Evolutionary conservation across 2,329 filamentous ascomycete species (phyloP).

Genomic region (Aphanoascus verrucosus): DNA sequence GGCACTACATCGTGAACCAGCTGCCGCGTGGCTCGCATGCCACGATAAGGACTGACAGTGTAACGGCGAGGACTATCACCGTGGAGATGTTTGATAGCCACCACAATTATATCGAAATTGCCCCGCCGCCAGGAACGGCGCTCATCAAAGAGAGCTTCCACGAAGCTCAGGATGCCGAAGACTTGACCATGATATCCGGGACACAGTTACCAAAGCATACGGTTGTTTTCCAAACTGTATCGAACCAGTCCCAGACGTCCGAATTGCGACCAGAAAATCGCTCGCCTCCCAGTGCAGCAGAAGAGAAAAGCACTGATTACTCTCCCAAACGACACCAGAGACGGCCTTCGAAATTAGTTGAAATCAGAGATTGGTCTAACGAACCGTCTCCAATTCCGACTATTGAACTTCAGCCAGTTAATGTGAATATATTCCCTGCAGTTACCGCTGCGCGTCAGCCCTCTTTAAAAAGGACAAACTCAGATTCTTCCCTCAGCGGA

Average conservation of each 20-base stretch:
- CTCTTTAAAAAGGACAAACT: constrained; percentile 7
- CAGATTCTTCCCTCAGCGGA: constrained; percentile 18
- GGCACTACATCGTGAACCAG: constrained; percentile 39
- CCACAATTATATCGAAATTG: constrained; percentile 31
- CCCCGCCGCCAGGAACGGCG: constrained; percentile 37
- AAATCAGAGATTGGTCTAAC: neutral
- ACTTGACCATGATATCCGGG: neutral
- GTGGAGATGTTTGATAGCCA: constrained; percentile 37
- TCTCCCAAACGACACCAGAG: neutral
- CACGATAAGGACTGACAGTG: constrained; percentile 33
- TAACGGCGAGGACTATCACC: constrained; percentile 38
- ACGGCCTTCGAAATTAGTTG: neutral
- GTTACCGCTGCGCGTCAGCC: neutral
- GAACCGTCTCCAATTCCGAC: constrained; percentile 1
- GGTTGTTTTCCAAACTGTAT: constrained; percentile 36
- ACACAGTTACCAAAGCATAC: constrained; percentile 32
- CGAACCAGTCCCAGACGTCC: constrained; percentile 32
- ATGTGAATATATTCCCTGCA: neutral
- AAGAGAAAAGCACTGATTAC: neutral
- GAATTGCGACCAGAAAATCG: constrained; percentile 23
- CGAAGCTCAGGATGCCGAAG: constrained; percentile 41
- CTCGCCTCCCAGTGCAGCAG: neutral
- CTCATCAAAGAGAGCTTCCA: constrained; percentile 38
- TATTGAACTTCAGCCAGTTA: neutral
- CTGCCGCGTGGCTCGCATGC: constrained; percentile 34